Percentiles rank a stretch among this genome's conserved stretches.
Evolutionary conservation across 805 yeast genomes (phyloP).

Genomic region (Yarrowia sp.): DNA sequence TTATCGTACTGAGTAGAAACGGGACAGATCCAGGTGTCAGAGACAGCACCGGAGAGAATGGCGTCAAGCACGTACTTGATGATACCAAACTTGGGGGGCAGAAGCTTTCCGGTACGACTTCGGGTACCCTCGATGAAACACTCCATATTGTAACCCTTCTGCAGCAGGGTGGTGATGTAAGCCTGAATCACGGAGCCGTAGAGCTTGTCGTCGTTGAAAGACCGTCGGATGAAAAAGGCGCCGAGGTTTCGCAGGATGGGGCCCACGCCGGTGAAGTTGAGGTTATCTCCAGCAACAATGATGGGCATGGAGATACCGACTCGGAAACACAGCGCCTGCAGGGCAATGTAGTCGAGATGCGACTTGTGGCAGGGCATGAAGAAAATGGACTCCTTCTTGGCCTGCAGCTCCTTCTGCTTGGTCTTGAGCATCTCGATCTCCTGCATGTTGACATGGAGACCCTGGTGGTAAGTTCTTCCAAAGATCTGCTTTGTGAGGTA

Average conservation of each 20-base stretch:
- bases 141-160: slow-evolving; percentile 60
- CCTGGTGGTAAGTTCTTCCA: slow-evolving; percentile 53
- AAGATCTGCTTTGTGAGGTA: slow-evolving; percentile 52
- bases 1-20: slow-evolving; percentile 66
- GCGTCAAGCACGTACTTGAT: slow-evolving; percentile 60
- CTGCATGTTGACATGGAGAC: slow-evolving; percentile 51
- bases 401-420: slow-evolving; percentile 49
- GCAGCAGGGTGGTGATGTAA: slow-evolving; percentile 58
- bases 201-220: slow-evolving; percentile 56
- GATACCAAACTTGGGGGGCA: slow-evolving; percentile 68
- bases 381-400: slow-evolving; percentile 51
- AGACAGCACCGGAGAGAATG: slow-evolving; percentile 53
- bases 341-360: slow-evolving; percentile 65
- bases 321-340: slow-evolving; percentile 61
- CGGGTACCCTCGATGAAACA: slow-evolving; percentile 73
- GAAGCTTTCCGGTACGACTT: slow-evolving; percentile 68
- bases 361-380: slow-evolving; percentile 68
- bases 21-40: slow-evolving; percentile 59
- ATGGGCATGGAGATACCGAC: slow-evolving; percentile 62
- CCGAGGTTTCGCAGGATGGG: slow-evolving; percentile 59
- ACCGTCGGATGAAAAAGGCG: slow-evolving; percentile 64
- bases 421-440: slow-evolving; percentile 50
- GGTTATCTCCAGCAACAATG: slow-evolving; percentile 71
- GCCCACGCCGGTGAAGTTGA: slow-evolving; percentile 65
- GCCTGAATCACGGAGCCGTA: slow-evolving; percentile 54